These are phyloP conservation scores for Hygrophoropsis aurantiaca DNA, from an alignment of 768 basidiomycete species.

Conservation along the genomic window DNA sequence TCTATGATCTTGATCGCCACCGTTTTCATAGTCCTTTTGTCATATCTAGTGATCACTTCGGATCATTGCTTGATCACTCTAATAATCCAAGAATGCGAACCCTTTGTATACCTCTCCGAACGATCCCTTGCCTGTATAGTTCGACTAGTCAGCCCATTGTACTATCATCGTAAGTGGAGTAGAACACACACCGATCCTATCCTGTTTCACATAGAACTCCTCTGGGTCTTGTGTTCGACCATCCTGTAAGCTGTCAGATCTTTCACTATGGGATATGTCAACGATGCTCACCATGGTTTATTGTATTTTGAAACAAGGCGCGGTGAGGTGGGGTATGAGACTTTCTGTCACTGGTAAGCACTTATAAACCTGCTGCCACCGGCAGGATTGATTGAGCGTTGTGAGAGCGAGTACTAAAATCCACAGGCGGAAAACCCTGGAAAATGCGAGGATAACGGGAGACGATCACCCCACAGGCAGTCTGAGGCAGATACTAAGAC, in stretches of 20 bases:
- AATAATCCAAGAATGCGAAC: conserved; percentile 39
- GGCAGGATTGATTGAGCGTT: background rate
- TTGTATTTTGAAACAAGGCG: background rate
- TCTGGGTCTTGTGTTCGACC: conserved; percentile 84
- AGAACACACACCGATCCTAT: conserved; percentile 78
- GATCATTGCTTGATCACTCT: background rate
- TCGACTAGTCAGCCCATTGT: conserved; percentile 11
- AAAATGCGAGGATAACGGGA: background rate
- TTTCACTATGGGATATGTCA: background rate
- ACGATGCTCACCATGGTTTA: conserved; percentile 8
- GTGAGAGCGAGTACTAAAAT: background rate
- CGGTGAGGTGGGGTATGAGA: too few species aligned
- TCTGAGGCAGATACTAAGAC: background rate
- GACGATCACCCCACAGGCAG: background rate
- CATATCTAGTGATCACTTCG: conserved; percentile 58
- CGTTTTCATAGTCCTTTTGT: conserved; percentile 92
- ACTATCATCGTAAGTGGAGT: background rate
- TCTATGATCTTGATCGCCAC: conserved; percentile 99
- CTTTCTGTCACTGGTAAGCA: too few species aligned
- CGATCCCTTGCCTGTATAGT: conserved; percentile 90
- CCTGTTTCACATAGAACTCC: conserved; percentile 95
- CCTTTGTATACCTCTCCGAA: conserved; percentile 99
- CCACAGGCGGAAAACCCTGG: background rate
- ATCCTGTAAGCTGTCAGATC: conserved; percentile 48
- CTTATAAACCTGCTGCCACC: too few species aligned